phyloP scores from a whole-genome alignment of 352 stramenopile species.

The Phytophthora macrochlamydospora region DNA sequence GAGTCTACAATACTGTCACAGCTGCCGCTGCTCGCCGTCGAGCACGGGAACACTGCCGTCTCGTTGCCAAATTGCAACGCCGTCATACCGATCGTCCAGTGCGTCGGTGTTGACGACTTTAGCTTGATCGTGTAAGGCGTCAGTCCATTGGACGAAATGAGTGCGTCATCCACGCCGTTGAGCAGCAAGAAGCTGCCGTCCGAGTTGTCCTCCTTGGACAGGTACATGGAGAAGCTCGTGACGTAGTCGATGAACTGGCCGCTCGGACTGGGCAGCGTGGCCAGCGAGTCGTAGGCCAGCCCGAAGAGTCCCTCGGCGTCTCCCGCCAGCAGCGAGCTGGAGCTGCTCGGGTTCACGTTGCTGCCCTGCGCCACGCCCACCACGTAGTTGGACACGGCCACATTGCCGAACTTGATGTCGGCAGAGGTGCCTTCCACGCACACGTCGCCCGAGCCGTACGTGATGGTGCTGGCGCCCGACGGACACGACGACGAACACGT shows the following conservation, averaged over 20 bases:
- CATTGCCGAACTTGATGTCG: slow-evolving; percentile 50
- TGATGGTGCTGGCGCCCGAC: slow-evolving; percentile 40
- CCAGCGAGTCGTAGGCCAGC: slow-evolving; percentile 58
- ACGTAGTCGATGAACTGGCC: slow-evolving; percentile 68
- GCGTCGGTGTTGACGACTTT: slow-evolving; percentile 41
- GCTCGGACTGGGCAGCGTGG: slow-evolving; percentile 46
- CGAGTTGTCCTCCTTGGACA: slow-evolving; percentile 46
- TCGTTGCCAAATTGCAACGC: slow-evolving; percentile 55
- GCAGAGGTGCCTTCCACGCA: slow-evolving; percentile 55
- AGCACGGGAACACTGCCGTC: slow-evolving; percentile 47
- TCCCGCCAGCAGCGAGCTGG: slow-evolving; percentile 43
- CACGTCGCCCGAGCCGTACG: slow-evolving; percentile 68
- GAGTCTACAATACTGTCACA: slow-evolving; percentile 69
- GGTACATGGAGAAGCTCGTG: slow-evolving; percentile 72
- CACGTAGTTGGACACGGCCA: slow-evolving; percentile 52
- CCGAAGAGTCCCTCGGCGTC: slow-evolving; percentile 69
- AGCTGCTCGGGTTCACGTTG: slow-evolving; percentile 51
- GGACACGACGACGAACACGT: slow-evolving; percentile 58
- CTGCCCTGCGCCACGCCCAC: slow-evolving; percentile 57
- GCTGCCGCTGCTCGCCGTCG: slow-evolving; percentile 19
- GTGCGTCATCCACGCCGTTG: slow-evolving; percentile 64
- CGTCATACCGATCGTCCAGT: slow-evolving; percentile 82
- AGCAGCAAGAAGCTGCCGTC: slow-evolving; percentile 71
- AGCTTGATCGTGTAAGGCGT: slow-evolving; percentile 52
- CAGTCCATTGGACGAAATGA: slow-evolving; percentile 55